phyloP scores from a whole-genome alignment of 2,329 filamentous ascomycete species.

The Paecilomyces fulvus region DNA sequence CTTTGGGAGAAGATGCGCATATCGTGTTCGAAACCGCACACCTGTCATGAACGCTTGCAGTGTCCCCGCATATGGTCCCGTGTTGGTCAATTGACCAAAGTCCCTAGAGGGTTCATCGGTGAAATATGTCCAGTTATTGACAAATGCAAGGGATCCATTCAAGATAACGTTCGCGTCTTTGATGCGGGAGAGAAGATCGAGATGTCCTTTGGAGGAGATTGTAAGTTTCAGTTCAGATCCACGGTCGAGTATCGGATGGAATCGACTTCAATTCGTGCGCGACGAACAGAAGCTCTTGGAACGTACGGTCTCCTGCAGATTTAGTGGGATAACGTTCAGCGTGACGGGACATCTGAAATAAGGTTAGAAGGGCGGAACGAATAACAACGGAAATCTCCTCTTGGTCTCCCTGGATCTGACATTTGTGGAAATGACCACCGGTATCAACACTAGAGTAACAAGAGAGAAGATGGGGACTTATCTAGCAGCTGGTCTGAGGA shows the following conservation, averaged over 20 bases:
- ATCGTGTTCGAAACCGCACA: conserved; percentile 45
- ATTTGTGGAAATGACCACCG: not conserved
- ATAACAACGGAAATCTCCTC: too few species aligned
- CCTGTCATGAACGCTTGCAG: conserved; percentile 48
- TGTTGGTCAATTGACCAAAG: conserved; percentile 48
- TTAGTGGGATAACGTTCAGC: conserved; percentile 50
- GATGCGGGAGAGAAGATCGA: conserved; percentile 41
- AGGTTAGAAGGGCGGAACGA: not conserved
- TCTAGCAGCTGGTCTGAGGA: not conserved
- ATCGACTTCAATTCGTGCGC: conserved; percentile 1
- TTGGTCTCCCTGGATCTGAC: too few species aligned
- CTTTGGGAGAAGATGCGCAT: conserved; percentile 38
- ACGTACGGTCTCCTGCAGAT: conserved; percentile 42
- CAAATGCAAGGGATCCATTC: conserved; percentile 45
- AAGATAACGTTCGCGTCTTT: conserved; percentile 33
- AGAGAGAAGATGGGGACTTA: not conserved
- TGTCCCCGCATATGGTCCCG: conserved; percentile 49
- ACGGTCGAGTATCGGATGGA: not conserved
- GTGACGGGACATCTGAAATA: conserved; percentile 47
- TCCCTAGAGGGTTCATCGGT: conserved; percentile 34
- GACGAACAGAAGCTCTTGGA: conserved; percentile 1
- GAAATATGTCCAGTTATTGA: conserved; percentile 49
- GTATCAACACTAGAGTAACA: not conserved
- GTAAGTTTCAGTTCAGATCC: not conserved
- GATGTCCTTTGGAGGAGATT: conserved; percentile 30